phyloP scores from a whole-genome alignment of 2,329 filamentous ascomycete species.

The Cordyceps tenuipes region DNA sequence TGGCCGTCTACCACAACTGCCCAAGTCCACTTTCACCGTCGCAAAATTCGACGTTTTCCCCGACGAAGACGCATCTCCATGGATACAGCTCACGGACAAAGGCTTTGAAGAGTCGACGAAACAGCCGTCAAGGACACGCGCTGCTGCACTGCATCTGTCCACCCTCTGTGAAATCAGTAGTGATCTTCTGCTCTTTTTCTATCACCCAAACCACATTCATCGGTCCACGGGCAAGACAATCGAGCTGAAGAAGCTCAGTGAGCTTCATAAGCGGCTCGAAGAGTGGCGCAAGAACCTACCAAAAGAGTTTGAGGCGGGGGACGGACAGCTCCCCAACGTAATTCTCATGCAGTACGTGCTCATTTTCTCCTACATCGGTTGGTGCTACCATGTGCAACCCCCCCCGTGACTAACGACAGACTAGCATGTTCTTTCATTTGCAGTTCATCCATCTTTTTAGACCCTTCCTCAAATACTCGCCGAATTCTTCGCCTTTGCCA shows the following conservation, averaged over 20 bases:
- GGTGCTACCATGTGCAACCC: neutral
- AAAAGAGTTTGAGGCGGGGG: constrained; percentile 77
- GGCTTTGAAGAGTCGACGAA: constrained; percentile 65
- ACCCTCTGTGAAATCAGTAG: constrained; percentile 88
- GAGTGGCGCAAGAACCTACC: constrained; percentile 81
- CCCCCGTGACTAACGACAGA: constrained; percentile 19
- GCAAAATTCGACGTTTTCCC: constrained; percentile 89
- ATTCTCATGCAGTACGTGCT: constrained; percentile 69
- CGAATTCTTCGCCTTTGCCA: constrained; percentile 71
- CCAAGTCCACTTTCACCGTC: constrained; percentile 69
- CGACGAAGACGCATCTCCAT: constrained; percentile 73
- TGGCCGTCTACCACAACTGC: constrained; percentile 80
- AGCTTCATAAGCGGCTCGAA: constrained; percentile 82
- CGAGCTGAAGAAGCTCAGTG: constrained; percentile 86
- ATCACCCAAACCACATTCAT: constrained; percentile 65
- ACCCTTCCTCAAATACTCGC: constrained; percentile 87
- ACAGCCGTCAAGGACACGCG: constrained; percentile 76
- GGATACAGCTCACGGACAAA: constrained; percentile 82
- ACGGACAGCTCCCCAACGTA: constrained; percentile 81
- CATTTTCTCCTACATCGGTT: too few species aligned
- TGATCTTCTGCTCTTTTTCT: constrained; percentile 82
- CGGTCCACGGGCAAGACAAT: constrained; percentile 63
- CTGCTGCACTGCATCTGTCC: constrained; percentile 72
- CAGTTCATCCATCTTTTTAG: constrained; percentile 94
- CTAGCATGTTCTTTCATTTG: constrained; percentile 93